A percentile compares a stretch with the other conserved stretches of the same genome.
These are phyloP conservation scores for Colletotrichum navitas DNA, from an alignment of 2,329 filamentous ascomycete genomes.

Conservation along the genomic window DNA sequence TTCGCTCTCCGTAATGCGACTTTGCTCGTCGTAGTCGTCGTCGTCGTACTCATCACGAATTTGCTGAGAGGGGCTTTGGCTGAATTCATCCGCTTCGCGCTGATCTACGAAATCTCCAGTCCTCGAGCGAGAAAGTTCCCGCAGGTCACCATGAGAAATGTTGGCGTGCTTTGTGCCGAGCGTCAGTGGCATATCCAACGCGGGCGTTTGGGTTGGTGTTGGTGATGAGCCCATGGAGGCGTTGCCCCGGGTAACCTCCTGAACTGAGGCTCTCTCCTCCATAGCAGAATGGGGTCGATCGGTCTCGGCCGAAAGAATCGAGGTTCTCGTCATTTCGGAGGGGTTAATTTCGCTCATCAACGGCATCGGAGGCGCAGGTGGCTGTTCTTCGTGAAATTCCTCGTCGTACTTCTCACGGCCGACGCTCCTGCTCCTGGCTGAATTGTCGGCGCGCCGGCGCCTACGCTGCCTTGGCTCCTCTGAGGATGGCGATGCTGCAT, in stretches of 20 bases:
- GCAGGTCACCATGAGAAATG: slow-evolving; percentile 70
- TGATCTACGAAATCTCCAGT: slow-evolving; percentile 56
- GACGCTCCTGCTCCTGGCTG: slow-evolving; percentile 58
- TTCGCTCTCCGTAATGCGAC: slow-evolving; percentile 21
- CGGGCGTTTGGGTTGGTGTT: slow-evolving; percentile 69
- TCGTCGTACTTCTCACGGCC: slow-evolving; percentile 61
- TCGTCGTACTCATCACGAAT: slow-evolving; percentile 59
- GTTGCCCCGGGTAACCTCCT: slow-evolving; percentile 71
- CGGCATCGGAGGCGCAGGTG: slow-evolving; percentile 82
- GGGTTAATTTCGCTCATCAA: slow-evolving; percentile 87
- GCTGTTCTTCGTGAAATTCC: slow-evolving; percentile 67
- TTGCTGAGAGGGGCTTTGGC: slow-evolving; percentile 54
- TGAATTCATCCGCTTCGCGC: slow-evolving; percentile 52
- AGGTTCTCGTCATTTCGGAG: slow-evolving; percentile 89
- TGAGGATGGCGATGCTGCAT: slow-evolving; percentile 57
- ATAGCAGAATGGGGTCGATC: slow-evolving; percentile 78
- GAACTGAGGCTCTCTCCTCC: slow-evolving; percentile 71
- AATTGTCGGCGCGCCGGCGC: slow-evolving; percentile 64
- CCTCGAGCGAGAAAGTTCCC: slow-evolving; percentile 60
- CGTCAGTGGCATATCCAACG: slow-evolving; percentile 66
- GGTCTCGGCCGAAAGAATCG: slow-evolving; percentile 85
- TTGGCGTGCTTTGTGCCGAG: slow-evolving; percentile 78
- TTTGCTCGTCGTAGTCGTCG: slow-evolving; percentile 50
- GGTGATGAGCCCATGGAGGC: slow-evolving; percentile 72
- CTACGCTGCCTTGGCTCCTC: slow-evolving; percentile 66